Conservation (phyloP, 176 grass and related monocot species). For the Musa schizocarpa region DNA sequence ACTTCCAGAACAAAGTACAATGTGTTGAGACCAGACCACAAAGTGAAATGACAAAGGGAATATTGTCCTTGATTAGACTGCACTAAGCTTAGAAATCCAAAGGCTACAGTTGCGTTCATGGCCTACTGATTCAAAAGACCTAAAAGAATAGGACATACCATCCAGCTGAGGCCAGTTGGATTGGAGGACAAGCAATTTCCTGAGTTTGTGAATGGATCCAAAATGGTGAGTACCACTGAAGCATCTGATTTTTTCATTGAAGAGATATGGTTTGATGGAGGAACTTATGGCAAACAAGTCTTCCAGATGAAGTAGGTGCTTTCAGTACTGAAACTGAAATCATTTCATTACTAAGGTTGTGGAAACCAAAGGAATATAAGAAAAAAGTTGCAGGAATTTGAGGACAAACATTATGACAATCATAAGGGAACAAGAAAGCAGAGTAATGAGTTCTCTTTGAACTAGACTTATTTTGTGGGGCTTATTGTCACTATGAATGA, state of each 20-base stretch:
- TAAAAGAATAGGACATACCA: neutral
- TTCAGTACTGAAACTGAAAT: neutral
- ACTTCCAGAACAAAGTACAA: slow-evolving; percentile 8
- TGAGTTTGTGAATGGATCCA: neutral
- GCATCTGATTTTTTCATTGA: slow-evolving; percentile 3
- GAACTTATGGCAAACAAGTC: neutral
- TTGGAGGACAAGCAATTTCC: neutral
- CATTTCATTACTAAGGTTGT: neutral
- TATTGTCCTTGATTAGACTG: slow-evolving; percentile 1
- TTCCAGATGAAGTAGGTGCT: neutral
- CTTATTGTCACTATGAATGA: neutral
- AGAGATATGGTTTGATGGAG: too few species aligned
- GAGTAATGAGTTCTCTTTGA: neutral
- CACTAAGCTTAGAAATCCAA: neutral
- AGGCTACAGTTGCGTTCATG: neutral
- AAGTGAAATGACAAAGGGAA: slow-evolving; percentile 7
- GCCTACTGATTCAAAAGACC: neutral
- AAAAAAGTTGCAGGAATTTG: neutral
- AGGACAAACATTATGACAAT: neutral
- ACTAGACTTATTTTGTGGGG: neutral
- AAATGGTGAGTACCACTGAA: neutral
- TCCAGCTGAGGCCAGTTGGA: neutral
- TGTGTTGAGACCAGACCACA: neutral
- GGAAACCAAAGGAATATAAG: neutral
- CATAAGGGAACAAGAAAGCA: neutral